Evolutionary conservation across 495 filamentous ascomycete genomes (phyloP).

Genomic region (Penicillium ochrochloron): DNA sequence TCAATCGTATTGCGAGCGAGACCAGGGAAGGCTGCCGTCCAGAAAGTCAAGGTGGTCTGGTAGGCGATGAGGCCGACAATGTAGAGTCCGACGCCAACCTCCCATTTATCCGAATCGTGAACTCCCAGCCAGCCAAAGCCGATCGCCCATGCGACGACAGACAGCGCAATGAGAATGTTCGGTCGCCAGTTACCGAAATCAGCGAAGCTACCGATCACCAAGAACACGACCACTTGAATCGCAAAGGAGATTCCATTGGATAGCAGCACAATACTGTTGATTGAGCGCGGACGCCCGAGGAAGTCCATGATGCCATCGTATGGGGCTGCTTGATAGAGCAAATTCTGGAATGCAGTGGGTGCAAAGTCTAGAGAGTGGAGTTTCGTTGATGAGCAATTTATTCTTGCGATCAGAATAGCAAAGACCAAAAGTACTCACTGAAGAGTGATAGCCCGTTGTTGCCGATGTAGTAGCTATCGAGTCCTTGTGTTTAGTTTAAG

Average conservation of each 20-base stretch:
- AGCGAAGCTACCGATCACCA: constrained; percentile 59
- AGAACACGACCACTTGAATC: constrained; percentile 63
- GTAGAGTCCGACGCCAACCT: constrained; percentile 60
- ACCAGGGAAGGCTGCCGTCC: constrained; percentile 68
- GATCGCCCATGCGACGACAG: constrained; percentile 61
- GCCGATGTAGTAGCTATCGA: constrained; percentile 64
- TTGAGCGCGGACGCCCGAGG: constrained; percentile 52
- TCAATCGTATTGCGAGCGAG: constrained; percentile 61
- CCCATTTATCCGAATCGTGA: constrained; percentile 59
- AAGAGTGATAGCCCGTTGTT: constrained; percentile 70
- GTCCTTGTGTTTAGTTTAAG: constrained; percentile 25
- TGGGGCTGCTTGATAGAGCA: constrained; percentile 61
- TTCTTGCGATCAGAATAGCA: neutral
- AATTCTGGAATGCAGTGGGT: constrained; percentile 68
- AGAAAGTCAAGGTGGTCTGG: constrained; percentile 69
- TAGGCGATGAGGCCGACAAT: constrained; percentile 69
- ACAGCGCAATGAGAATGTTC: constrained; percentile 63
- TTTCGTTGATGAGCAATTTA: neutral
- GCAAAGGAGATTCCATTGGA: constrained; percentile 68
- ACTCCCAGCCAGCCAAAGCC: constrained; percentile 69
- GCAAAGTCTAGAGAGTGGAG: constrained; percentile 55
- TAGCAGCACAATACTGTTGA: constrained; percentile 65
- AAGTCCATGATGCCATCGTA: constrained; percentile 54
- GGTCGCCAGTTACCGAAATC: constrained; percentile 67
- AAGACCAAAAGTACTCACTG: constrained; percentile 40